Percentiles rank a stretch among this genome's conserved stretches.
Evolutionary conservation across 1,139 yeast genomes (phyloP).

Genomic region (Diutina rugosa): DNA sequence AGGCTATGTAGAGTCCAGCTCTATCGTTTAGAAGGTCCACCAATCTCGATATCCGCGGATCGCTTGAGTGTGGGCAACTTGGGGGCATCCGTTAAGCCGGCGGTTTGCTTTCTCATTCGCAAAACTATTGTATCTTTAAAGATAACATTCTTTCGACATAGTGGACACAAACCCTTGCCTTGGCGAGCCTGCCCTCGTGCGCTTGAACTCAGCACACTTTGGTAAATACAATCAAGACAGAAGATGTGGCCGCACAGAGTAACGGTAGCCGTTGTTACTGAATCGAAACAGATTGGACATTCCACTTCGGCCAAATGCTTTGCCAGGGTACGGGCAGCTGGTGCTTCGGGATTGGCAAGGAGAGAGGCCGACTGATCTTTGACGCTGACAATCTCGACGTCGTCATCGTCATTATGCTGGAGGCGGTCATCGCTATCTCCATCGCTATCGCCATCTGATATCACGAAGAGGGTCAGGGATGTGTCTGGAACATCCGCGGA

Average conservation of each 20-base stretch:
- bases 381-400: slow-evolving; percentile 26
- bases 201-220: slow-evolving; percentile 26
- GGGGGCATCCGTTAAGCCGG: not conserved
- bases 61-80: not conserved
- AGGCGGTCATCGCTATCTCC: not conserved
- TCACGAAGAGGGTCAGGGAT: not conserved
- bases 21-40: not conserved
- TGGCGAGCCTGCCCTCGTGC: slow-evolving; percentile 26
- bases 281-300: slow-evolving; percentile 36
- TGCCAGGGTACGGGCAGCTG: slow-evolving; percentile 8
- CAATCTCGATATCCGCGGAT: not conserved
- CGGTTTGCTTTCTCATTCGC: slow-evolving; percentile 9
- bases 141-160: slow-evolving; percentile 26
- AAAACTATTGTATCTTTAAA: slow-evolving; percentile 28
- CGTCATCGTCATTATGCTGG: slow-evolving; percentile 16
- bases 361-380: slow-evolving; percentile 22
- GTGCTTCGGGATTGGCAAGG: slow-evolving; percentile 12
- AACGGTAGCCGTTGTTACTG: slow-evolving; percentile 25
- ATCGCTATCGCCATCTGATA: not conserved
- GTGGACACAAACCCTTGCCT: slow-evolving; percentile 33
- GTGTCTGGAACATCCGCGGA: not conserved
- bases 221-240: slow-evolving; percentile 32
- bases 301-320: slow-evolving; percentile 25
- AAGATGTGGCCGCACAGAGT: slow-evolving; percentile 35
- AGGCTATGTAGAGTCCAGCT: not conserved